Base-by-base conservation (phyloP, 345 rosid genomes). In the Arabidopsis thaliana region DNA sequence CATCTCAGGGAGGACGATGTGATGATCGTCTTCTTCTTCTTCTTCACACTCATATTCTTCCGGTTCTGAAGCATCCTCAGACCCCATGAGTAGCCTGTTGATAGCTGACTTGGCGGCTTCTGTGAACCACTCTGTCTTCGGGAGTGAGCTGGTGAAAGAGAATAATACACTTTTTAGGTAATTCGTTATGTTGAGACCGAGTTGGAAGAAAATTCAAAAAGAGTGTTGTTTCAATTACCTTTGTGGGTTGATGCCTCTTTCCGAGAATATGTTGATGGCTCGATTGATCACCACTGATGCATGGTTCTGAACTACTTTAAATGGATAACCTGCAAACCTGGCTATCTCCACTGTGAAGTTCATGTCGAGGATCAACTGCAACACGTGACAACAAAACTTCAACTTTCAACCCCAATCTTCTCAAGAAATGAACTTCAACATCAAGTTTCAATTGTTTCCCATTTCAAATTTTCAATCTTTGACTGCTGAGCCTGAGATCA, bases 281-380 rank as follows among this genome's bases (percentile, higher is more conserved):
- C 93, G 87, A 55, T 89, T 90, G 71, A 85, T 95, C 77, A 95
- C 87, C 4, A 90, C 94, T 7, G 96, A 85, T 52, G 96, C 97
- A 74, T 87, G 87, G 84, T 88, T 96, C 73, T 92, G 97, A 22
- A 87, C 89, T 45, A 87, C 85, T 46, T 93, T 82, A 65, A 84
- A 92, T 28, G 97, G 98, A 79, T 92, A 95, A 13, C 99, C 98
- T 14, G 99, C 99, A 63, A 86, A 95, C 53, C 94, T 87, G 2
- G 99, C 99, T 73, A 95, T 90, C 84, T 95, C 99, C 48, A 95
- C 97, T n/a, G 99, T 95, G 83, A 95, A 95, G 79, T 92, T 97
- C 99, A 95, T 95, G 74, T 95, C 98, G 14, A 95, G 97, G 63
- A 95, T 90, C 73, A 95, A 86, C 99, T 90, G 97, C 79, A 82